phyloP scores from a whole-genome alignment of 2,329 filamentous ascomycete genomes.

The Arthrinium phaeospermum region DNA sequence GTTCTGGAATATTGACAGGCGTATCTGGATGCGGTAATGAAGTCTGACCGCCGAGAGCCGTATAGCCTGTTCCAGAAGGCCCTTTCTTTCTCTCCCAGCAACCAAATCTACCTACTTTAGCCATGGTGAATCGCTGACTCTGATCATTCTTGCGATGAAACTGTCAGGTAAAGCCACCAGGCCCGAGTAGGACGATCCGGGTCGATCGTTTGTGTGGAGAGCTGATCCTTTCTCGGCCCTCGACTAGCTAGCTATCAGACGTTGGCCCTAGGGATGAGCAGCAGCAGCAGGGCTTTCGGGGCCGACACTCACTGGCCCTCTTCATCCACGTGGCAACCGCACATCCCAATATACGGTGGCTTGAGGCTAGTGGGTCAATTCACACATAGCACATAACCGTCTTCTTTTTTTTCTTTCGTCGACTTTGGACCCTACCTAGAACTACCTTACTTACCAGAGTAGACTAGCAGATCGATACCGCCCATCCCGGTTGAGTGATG shows the following conservation, averaged over 20 bases:
- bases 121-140: neutral
- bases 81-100: too few species aligned
- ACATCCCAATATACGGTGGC: slow-evolving; percentile 14
- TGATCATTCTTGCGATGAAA: neutral
- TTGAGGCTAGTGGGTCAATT: neutral
- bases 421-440: neutral
- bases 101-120: neutral
- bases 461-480: neutral
- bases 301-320: neutral
- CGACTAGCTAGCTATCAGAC: neutral
- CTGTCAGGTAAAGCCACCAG: slow-evolving; percentile 9
- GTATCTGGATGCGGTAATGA: neutral
- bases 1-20: neutral
- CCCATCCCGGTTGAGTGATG: neutral
- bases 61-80: neutral
- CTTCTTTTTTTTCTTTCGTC: neutral
- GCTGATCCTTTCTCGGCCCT: neutral
- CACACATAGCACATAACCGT: slow-evolving; percentile 10
- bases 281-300: neutral
- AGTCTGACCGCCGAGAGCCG: neutral
- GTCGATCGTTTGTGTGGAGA: slow-evolving; percentile 3
- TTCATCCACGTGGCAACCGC: neutral
- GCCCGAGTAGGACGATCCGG: neutral
- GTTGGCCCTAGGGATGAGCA: slow-evolving; percentile 11
- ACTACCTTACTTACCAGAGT: neutral